Conservation (phyloP, 2,329 filamentous ascomycete species). For the Colletotrichum higginsianum region DNA sequence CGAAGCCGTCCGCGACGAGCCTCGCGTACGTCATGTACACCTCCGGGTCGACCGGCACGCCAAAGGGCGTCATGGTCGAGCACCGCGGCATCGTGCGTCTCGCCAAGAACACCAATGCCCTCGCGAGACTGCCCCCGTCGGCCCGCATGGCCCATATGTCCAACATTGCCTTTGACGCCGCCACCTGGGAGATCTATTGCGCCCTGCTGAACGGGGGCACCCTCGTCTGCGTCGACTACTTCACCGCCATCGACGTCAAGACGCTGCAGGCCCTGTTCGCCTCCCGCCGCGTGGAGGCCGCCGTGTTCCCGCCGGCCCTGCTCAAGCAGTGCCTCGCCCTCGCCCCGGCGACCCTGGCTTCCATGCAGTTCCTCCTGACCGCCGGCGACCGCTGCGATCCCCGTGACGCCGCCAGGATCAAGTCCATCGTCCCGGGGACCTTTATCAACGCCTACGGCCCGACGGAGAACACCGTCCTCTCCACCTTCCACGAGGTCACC, state of each 20-base stretch:
- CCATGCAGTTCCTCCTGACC: not conserved
- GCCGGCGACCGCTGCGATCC: slow-evolving; percentile 4
- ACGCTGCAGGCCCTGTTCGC: not conserved
- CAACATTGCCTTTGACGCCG: slow-evolving; percentile 2
- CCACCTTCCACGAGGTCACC: not conserved
- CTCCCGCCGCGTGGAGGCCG: not conserved
- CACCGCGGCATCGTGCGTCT: slow-evolving; percentile 5
- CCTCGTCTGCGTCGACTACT: slow-evolving; percentile 4
- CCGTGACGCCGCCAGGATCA: not conserved
- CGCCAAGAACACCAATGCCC: not conserved
- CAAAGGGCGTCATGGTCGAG: slow-evolving; percentile 19
- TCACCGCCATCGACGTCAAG: slow-evolving; percentile 1
- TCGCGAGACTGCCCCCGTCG: not conserved
- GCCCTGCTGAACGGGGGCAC: not conserved
- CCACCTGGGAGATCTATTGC: not conserved
- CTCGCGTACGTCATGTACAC: slow-evolving; percentile 17
- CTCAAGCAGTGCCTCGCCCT: slow-evolving; percentile 8
- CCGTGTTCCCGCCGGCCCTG: not conserved
- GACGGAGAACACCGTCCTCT: slow-evolving; percentile 7
- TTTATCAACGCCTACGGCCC: slow-evolving; percentile 12
- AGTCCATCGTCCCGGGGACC: not conserved
- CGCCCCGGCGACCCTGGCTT: not conserved
- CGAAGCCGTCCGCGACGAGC: slow-evolving; percentile 1
- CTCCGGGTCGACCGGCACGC: slow-evolving; percentile 6
- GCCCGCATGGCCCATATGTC: slow-evolving; percentile 6